Evolutionary conservation across 2,329 filamentous ascomycete species (phyloP).

Genomic region (Trichothecium roseum): DNA sequence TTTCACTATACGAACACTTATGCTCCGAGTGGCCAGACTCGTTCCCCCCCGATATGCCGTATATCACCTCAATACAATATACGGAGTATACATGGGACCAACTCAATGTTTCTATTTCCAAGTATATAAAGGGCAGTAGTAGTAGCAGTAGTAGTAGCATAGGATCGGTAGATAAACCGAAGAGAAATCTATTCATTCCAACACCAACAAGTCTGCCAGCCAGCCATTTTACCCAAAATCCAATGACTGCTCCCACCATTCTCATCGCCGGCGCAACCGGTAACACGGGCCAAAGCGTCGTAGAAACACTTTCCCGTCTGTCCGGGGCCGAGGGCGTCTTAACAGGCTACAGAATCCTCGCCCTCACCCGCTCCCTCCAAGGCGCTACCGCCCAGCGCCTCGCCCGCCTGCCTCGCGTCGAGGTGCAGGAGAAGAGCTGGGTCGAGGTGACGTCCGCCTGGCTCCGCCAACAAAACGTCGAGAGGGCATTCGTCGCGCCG

Average conservation of each 20-base stretch:
- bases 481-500: conserved; percentile 26
- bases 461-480: conserved; percentile 24
- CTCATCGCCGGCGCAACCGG: conserved; percentile 25
- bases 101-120: too few relatives aligned
- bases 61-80: too few relatives aligned
- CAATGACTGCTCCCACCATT: conserved; percentile 20
- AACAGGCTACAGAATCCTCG: conserved; percentile 7
- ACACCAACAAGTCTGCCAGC: too few relatives aligned
- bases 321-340: conserved; percentile 8
- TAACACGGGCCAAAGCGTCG: conserved; percentile 21
- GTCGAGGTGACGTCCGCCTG: conserved; percentile 25
- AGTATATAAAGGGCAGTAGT: too few relatives aligned
- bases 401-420: conserved; percentile 19
- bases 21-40: too few relatives aligned
- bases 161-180: too few relatives aligned
- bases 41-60: too few relatives aligned
- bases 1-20: too few relatives aligned
- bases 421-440: conserved; percentile 24
- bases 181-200: too few relatives aligned
- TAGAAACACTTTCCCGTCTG: conserved; percentile 14
- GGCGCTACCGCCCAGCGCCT: conserved; percentile 14
- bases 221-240: too few relatives aligned
- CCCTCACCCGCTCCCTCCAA: conserved; percentile 8
- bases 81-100: too few relatives aligned
- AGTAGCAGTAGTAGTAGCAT: too few relatives aligned